Base-by-base conservation (phyloP, 2,329 filamentous ascomycete species). In the Aspergillus awamori region DNA sequence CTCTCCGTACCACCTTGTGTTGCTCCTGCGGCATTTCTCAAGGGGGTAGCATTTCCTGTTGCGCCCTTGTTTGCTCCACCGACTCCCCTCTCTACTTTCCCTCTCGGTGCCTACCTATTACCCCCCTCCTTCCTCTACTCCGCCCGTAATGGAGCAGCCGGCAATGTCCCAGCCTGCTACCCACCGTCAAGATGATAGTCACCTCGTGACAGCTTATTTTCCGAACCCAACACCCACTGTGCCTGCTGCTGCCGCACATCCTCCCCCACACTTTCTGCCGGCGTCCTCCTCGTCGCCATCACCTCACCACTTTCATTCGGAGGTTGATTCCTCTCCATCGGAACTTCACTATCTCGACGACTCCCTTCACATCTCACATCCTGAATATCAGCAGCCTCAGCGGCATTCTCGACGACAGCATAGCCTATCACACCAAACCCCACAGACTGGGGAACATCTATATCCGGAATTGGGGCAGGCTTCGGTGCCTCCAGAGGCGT, bases 151-250 rank as follows among this genome's bases (percentile, higher is more conserved):
- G 74, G 65, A 60, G 64, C 69, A 69, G 52, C 72, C 71, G 64
- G 74, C 72, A 66, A 76, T 76, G 74, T 70, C 73, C 66, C 71
- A 75, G 70, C 72, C 69, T 64, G 67, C 74, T 64, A 70, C 69
- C 65, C 74, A 74, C 58, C 70, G 70, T 61, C 71, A 75, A 55
- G 67, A 70, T 38, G 65, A 70, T 58, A 69, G 65, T 53, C 63
- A 68, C 41, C 63, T 69, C 62, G 63, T 67, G 57, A 65, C 69
- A 28, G 57, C 67, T 58, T 66, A 68, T 53, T 66, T 65, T 53
- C 64, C 53, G 55, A 59, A 62, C 59, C 47, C 68, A 22, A 63
- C 64, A 20, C 61, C 64, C 33, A 58, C 63, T 55, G 67, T 17
- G 15, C 39, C 67, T 61, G 66, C 65, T 41, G 58, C 67, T 26